Evolutionary conservation across 2,329 filamentous ascomycete genomes (phyloP), one percentile per base, ranked within the genome.

Genomic region (Xylariaceae sp.): DNA sequence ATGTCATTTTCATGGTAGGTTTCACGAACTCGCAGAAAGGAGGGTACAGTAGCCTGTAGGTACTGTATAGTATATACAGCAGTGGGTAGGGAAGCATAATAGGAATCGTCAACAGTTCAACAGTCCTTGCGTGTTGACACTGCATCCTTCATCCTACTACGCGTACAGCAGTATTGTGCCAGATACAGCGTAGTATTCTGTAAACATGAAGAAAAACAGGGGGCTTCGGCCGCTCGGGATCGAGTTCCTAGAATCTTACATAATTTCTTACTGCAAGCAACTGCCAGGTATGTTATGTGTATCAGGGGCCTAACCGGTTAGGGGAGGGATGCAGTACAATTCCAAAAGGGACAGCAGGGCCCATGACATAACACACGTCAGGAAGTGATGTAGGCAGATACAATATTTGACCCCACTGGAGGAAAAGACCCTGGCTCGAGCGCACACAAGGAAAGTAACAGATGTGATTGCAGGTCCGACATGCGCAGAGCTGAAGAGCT

Each of bases 341-440:
- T n/a, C n/a, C n/a, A n/a, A n/a, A n/a, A n/a, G n/a, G n/a, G n/a
- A n/a, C n/a, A n/a, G n/a, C n/a, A n/a, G n/a, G n/a, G n/a, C n/a
- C n/a, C n/a, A n/a, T n/a, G n/a, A n/a, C n/a, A n/a, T n/a, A n/a
- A n/a, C n/a, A n/a, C n/a, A n/a, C n/a, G n/a, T n/a, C n/a, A n/a
- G n/a, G n/a, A n/a, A n/a, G n/a, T n/a, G n/a, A n/a, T n/a, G n/a
- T n/a, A n/a, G n/a, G n/a, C 21, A 30, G 30, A 30, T 26, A 27
- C 30, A 41, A 40, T 31, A 26, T 36, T 36, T 31, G 41, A 29
- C 42, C 39, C 46, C 52, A 54, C 50, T 47, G 17, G 43, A 44
- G 47, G 43, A 44, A 46, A 50, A 41, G 40, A 50, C 47, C 51
- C 51, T 43, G 37, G 48, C 45, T n/a, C n/a, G n/a, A n/a, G 42